phyloP scores from a whole-genome alignment of 78 protist species.

The Dictyostelium citrinum region DNA sequence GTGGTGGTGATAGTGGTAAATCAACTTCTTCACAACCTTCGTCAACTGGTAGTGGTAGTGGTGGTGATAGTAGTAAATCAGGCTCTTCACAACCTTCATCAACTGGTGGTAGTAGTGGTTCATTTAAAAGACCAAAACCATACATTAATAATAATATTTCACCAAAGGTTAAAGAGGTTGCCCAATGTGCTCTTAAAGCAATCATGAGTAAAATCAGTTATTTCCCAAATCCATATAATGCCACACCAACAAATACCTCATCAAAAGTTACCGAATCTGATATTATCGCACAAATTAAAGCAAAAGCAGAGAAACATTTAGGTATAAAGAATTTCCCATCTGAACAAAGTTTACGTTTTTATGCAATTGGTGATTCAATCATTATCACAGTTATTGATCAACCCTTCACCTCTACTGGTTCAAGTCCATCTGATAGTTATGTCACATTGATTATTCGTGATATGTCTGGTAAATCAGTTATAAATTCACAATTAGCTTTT shows the following conservation, averaged over 20 bases:
- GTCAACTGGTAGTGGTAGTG: not conserved
- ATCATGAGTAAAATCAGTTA: slow-evolving; percentile 29
- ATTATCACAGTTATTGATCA: slow-evolving; percentile 58
- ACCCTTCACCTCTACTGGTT: not conserved
- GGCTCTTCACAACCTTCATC: not conserved
- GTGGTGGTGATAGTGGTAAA: not conserved
- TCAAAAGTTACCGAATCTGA: slow-evolving; percentile 26
- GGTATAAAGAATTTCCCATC: slow-evolving; percentile 22
- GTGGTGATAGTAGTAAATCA: not conserved
- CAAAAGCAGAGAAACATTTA: slow-evolving; percentile 2
- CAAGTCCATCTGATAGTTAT: not conserved
- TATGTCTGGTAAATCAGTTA: slow-evolving; percentile 41
- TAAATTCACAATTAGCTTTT: slow-evolving; percentile 36
- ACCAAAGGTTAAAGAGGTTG: slow-evolving; percentile 30
- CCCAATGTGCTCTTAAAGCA: slow-evolving; percentile 56
- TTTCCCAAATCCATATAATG: slow-evolving; percentile 58
- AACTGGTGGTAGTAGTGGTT: not conserved
- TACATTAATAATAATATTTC: not conserved
- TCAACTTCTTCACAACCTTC: not conserved
- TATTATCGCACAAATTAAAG: slow-evolving; percentile 5
- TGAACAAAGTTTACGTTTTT: slow-evolving; percentile 66
- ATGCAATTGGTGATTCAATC: slow-evolving; percentile 26
- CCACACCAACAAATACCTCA: not conserved
- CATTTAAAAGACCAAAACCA: not conserved
- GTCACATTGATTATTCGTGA: slow-evolving; percentile 52